Percentiles rank a stretch among this genome's conserved stretches.
These are phyloP conservation scores for Cadophora sp. DNA, from an alignment of 2,329 filamentous ascomycete species.

Conservation along the genomic window DNA sequence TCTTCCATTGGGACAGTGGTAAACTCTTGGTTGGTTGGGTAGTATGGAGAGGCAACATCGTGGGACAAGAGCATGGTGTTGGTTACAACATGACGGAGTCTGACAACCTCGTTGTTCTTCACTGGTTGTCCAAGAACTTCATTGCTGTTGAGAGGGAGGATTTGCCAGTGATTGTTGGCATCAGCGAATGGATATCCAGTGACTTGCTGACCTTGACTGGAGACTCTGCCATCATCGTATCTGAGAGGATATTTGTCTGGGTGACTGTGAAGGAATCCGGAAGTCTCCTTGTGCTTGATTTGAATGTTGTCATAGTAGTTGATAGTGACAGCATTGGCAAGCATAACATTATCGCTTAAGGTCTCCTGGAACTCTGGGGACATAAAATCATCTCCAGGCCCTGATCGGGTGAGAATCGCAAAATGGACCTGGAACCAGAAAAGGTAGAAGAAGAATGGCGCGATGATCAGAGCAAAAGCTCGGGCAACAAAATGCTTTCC, in stretches of 20 bases:
- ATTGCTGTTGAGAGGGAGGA: constrained; percentile 73
- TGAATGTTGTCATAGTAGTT: constrained; percentile 90
- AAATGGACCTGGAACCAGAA: constrained; percentile 99
- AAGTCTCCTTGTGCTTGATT: constrained; percentile 96
- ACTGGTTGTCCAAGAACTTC: constrained; percentile 68
- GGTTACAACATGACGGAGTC: constrained; percentile 85
- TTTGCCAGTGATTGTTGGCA: constrained; percentile 98
- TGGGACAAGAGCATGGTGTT: constrained; percentile 89
- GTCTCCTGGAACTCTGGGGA: constrained; percentile 98
- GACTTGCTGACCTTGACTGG: constrained; percentile 96
- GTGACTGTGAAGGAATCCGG: constrained; percentile 95
- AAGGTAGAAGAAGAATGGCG: constrained; percentile 97
- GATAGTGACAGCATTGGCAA: constrained; percentile 83
- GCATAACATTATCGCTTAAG: constrained; percentile 91
- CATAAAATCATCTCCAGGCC: constrained; percentile 99
- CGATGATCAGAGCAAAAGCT: constrained; percentile 81
- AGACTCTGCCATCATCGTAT: constrained; percentile 97
- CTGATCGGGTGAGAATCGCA: constrained; percentile 83
- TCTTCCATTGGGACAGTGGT: constrained; percentile 79
- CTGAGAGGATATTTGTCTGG: constrained; percentile 86
- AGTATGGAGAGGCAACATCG: constrained; percentile 95
- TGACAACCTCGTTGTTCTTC: constrained; percentile 83
- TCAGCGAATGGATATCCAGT: constrained; percentile 98
- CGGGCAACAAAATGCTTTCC: constrained; percentile 90
- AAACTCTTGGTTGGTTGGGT: constrained; percentile 98